These are phyloP conservation scores for Colletotrichum echinochloae DNA, from an alignment of 2,329 filamentous ascomycete species.

Conservation along the genomic window DNA sequence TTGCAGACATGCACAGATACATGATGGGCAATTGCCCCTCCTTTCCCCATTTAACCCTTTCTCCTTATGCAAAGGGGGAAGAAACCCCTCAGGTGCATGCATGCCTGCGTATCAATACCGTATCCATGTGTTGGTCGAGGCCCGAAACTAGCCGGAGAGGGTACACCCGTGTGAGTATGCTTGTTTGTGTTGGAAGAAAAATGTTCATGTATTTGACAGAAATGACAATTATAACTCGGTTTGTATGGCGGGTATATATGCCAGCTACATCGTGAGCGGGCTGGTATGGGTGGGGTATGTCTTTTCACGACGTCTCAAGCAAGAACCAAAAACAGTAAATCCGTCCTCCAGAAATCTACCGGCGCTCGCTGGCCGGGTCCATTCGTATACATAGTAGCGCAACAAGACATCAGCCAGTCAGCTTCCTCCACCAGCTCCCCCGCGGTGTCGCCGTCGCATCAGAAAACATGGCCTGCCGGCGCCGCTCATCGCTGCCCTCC, in stretches of 20 bases:
- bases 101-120: not conserved
- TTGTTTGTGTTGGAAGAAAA: not conserved
- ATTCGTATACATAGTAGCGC: conserved; percentile 32
- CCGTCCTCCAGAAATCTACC: conserved; percentile 16
- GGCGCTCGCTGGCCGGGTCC: conserved; percentile 28
- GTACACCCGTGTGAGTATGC: not conserved
- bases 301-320: conserved; percentile 9
- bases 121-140: not conserved
- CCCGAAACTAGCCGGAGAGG: not conserved
- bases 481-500: conserved; percentile 59
- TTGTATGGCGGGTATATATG: conserved; percentile 8
- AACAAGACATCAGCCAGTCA: conserved; percentile 54
- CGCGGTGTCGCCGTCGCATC: conserved; percentile 58
- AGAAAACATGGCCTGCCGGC: conserved; percentile 56
- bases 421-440: conserved; percentile 71
- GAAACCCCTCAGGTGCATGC: not conserved
- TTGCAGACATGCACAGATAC: not conserved
- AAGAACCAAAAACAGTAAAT: conserved; percentile 33
- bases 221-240: not conserved
- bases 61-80: not conserved
- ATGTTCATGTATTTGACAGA: not conserved
- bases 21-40: not conserved
- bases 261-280: not conserved
- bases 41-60: not conserved
- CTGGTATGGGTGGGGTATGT: not conserved